A percentile compares a stretch with the other conserved stretches of the same genome.
Conservation (phyloP, 345 rosid genomes). For the Clarkia xantiana region DNA sequence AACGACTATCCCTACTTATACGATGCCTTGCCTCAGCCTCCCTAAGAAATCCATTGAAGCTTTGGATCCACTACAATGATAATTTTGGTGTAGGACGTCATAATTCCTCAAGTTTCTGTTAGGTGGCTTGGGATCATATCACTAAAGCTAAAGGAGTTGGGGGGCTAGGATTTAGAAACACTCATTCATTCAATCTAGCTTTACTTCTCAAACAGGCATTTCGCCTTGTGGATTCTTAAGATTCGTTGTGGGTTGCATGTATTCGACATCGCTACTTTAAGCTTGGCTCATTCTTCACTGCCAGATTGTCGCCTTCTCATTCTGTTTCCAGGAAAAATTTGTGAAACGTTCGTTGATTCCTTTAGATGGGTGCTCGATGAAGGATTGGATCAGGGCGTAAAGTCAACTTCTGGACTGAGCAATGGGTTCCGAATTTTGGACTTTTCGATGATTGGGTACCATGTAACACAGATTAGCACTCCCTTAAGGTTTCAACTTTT, state of each 20-base stretch:
- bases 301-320: neutral
- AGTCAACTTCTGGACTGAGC: neutral
- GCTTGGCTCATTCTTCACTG: neutral
- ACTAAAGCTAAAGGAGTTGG: too few relatives aligned
- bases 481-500: neutral
- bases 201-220: neutral
- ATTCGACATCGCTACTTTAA: too few relatives aligned
- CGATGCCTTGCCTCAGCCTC: too few relatives aligned
- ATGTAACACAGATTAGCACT: neutral
- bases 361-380: neutral
- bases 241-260: neutral
- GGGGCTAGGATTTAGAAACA: neutral
- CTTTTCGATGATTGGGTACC: neutral
- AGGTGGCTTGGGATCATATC: too few relatives aligned
- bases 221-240: neutral
- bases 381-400: neutral
- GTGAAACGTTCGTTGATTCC: neutral
- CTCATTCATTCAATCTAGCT: neutral
- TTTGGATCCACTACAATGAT: too few relatives aligned
- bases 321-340: neutral
- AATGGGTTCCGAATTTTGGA: neutral
- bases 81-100: too few relatives aligned
- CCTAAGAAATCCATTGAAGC: too few relatives aligned
- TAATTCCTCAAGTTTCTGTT: too few relatives aligned
- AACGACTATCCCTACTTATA: too few relatives aligned